These are phyloP conservation scores for Aspergillus carbonarius DNA, from an alignment of 2,329 filamentous ascomycete genomes.

Conservation along the genomic window DNA sequence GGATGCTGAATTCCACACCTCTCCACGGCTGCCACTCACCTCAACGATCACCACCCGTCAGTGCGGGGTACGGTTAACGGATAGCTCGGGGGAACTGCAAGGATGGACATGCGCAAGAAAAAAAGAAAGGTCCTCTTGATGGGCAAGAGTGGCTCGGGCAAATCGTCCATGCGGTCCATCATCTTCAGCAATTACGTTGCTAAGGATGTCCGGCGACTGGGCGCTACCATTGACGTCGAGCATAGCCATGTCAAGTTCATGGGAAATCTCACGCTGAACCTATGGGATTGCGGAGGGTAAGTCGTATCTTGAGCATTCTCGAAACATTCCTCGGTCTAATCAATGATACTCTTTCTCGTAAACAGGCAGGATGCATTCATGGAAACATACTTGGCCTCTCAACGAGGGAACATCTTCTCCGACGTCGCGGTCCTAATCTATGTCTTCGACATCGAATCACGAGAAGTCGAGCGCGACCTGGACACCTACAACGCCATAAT, in stretches of 20 bases:
- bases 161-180: constrained; percentile 97
- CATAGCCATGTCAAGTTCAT: constrained; percentile 98
- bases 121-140: constrained; percentile 86
- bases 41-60: not conserved
- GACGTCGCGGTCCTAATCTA: constrained; percentile 97
- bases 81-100: constrained; percentile 18
- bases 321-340: not conserved
- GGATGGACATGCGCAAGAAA: constrained; percentile 56
- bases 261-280: constrained; percentile 92
- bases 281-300: constrained; percentile 96
- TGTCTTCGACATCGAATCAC: constrained; percentile 97
- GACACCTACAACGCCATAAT: constrained; percentile 91
- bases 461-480: constrained; percentile 89
- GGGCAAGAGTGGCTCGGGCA: constrained; percentile 96
- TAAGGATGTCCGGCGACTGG: constrained; percentile 86
- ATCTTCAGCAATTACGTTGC: constrained; percentile 99
- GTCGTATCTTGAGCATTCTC: constrained; percentile 23
- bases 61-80: constrained; percentile 17
- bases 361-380: constrained; percentile 92
- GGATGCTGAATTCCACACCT: not conserved
- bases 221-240: constrained; percentile 97
- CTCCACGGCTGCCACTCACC: not conserved
- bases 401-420: constrained; percentile 93
- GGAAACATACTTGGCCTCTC: constrained; percentile 95
- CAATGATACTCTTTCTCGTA: not conserved